Evolutionary conservation across 2,329 filamentous ascomycete species (phyloP).

Genomic region (Curvularia spicifera): DNA sequence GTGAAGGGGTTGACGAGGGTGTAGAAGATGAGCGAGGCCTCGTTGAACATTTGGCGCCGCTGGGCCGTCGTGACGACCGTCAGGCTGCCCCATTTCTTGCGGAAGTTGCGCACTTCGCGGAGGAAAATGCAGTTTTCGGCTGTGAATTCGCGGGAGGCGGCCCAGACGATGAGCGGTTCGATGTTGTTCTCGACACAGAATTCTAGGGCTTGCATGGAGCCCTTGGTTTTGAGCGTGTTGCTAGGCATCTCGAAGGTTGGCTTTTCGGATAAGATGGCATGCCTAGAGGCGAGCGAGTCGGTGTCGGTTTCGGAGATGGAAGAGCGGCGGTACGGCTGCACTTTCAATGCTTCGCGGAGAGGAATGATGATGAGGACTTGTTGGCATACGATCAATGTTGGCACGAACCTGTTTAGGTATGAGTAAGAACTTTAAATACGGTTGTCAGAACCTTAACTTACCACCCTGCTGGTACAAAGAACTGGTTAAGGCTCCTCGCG

Average conservation of each 20-base stretch:
- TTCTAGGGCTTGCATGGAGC: conserved; percentile 48
- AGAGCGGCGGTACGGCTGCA: conserved; percentile 25
- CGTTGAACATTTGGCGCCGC: conserved; percentile 46
- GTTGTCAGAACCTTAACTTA: conserved; percentile 22
- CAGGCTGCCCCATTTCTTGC: conserved; percentile 42
- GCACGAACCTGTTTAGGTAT: conserved; percentile 39
- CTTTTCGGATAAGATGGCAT: conserved; percentile 32
- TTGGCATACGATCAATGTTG: conserved; percentile 47
- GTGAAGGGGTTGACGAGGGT: conserved; percentile 49
- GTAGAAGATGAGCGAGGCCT: conserved; percentile 49
- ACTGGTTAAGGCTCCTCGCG: conserved; percentile 38
- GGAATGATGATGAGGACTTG: conserved; percentile 48
- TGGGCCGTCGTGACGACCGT: conserved; percentile 39
- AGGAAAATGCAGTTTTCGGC: conserved; percentile 50
- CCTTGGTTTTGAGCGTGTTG: conserved; percentile 43
- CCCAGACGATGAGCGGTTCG: conserved; percentile 46
- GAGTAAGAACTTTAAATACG: neutral
- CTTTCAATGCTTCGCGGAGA: conserved; percentile 39
- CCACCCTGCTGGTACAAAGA: conserved; percentile 47
- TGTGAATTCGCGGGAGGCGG: conserved; percentile 46
- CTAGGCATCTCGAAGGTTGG: conserved; percentile 28
- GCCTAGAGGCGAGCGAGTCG: conserved; percentile 35
- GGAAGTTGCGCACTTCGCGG: conserved; percentile 49
- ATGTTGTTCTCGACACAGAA: conserved; percentile 46
- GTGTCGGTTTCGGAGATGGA: conserved; percentile 39